These are phyloP conservation scores for Hypoxylon perforatum DNA, from an alignment of 495 filamentous ascomycete genomes.

Conservation along the genomic window DNA sequence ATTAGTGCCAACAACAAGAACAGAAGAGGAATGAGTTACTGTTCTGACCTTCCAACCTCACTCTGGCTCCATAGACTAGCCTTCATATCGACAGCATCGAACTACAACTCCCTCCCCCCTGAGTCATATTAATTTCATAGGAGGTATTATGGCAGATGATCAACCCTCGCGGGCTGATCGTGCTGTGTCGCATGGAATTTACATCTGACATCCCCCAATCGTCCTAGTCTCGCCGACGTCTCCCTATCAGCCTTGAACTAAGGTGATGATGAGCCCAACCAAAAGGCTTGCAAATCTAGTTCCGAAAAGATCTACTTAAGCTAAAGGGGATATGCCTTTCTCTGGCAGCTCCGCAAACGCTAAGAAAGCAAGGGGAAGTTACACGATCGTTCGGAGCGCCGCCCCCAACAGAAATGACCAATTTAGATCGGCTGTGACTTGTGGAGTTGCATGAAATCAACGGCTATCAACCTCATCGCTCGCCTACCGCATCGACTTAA, in stretches of 20 bases:
- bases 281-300: constrained; percentile 7
- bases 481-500: constrained; percentile 4
- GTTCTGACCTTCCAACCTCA: constrained; percentile 17
- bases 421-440: constrained; percentile 11
- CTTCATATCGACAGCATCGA: constrained; percentile 16
- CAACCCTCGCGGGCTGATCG: constrained; percentile 20
- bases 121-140: constrained; percentile 17
- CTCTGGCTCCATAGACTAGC: constrained; percentile 1
- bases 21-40: constrained; percentile 3
- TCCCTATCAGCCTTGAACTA: constrained; percentile 31
- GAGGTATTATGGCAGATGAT: not conserved
- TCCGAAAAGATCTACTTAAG: constrained; percentile 6
- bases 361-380: constrained; percentile 25
- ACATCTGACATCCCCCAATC: constrained; percentile 34
- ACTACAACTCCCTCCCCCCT: not conserved
- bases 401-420: constrained; percentile 24
- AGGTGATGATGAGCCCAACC: constrained; percentile 24
- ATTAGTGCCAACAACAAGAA: constrained; percentile 25
- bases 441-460: constrained; percentile 8
- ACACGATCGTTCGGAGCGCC: constrained; percentile 27
- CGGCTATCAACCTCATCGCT: constrained; percentile 24
- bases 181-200: constrained; percentile 24
- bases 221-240: constrained; percentile 13
- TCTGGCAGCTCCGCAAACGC: constrained; percentile 17
- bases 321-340: constrained; percentile 15